Conservation (phyloP, 1,139 yeast species). For the Lodderomyces metapsilosis region DNA sequence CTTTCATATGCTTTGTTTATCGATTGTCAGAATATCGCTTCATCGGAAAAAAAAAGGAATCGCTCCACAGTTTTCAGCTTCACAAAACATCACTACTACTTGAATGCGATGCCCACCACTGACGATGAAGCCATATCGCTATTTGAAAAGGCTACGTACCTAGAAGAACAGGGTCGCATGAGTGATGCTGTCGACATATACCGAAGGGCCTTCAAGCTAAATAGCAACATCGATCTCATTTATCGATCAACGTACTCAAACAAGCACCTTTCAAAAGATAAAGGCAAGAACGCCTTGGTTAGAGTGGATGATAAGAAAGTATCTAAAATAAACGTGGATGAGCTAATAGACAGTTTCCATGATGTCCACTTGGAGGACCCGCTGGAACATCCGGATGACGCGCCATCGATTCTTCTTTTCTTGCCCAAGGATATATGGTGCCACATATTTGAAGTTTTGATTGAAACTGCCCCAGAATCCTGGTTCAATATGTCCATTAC, state of each 20-base stretch:
- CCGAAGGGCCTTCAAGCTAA: slow-evolving; percentile 66
- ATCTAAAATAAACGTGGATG: slow-evolving; percentile 37
- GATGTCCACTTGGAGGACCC: slow-evolving; percentile 20
- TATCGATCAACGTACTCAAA: slow-evolving; percentile 48
- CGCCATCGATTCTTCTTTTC: slow-evolving; percentile 51
- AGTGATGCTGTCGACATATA: slow-evolving; percentile 77
- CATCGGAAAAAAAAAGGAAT: neutral
- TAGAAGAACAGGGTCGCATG: slow-evolving; percentile 72
- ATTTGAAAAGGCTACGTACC: slow-evolving; percentile 70
- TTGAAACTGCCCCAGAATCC: slow-evolving; percentile 54
- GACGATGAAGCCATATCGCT: slow-evolving; percentile 51
- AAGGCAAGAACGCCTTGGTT: slow-evolving; percentile 30
- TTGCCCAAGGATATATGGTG: slow-evolving; percentile 68
- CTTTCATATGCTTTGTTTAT: too few relatives aligned
- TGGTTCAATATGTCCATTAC: slow-evolving; percentile 66
- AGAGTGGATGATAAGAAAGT: slow-evolving; percentile 33
- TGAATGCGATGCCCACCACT: neutral
- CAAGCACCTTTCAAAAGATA: slow-evolving; percentile 23
- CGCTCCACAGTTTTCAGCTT: neutral
- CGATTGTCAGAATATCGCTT: too few relatives aligned
- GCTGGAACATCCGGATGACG: slow-evolving; percentile 25
- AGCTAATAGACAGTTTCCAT: slow-evolving; percentile 31
- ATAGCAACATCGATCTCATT: slow-evolving; percentile 65
- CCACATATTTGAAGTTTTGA: slow-evolving; percentile 52
- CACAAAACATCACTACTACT: neutral